Evolutionary conservation across 805 yeast genomes (phyloP).

Genomic region (Barnettozyma californica): DNA sequence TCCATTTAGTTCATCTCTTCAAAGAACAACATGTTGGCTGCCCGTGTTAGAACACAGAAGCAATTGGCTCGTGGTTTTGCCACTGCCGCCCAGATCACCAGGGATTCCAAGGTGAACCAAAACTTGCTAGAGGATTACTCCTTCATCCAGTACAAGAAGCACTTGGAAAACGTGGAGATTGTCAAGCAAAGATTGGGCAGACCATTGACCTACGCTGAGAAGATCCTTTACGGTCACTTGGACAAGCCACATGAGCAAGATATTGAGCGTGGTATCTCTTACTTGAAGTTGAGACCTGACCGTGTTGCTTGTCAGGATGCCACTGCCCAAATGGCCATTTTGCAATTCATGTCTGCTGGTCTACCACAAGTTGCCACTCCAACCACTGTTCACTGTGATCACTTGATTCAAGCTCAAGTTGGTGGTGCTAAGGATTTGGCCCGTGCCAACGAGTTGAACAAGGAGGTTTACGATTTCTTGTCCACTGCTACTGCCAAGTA

Average conservation of each 20-base stretch:
- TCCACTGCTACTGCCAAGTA: conserved; percentile 88
- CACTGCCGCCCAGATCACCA: conserved; percentile 37
- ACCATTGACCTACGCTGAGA: conserved; percentile 94
- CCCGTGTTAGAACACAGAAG: conserved; percentile 14
- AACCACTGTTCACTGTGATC: conserved; percentile 96
- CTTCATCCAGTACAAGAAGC: conserved; percentile 87
- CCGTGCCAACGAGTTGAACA: conserved; percentile 82
- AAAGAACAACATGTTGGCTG: conserved; percentile 11
- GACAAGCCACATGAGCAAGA: conserved; percentile 88
- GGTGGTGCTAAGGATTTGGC: conserved; percentile 85
- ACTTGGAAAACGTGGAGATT: conserved; percentile 80
- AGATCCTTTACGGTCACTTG: conserved; percentile 89
- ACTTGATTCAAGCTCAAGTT: conserved; percentile 90
- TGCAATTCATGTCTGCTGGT: conserved; percentile 96
- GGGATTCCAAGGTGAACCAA: conserved; percentile 73
- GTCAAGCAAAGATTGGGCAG: conserved; percentile 77
- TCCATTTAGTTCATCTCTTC: conserved; percentile 2
- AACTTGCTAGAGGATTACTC: conserved; percentile 79
- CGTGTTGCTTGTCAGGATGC: conserved; percentile 99
- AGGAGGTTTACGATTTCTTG: conserved; percentile 91
- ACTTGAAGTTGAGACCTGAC: conserved; percentile 93
- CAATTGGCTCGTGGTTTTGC: conserved; percentile 34
- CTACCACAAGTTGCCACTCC: conserved; percentile 90
- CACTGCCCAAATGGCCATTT: conserved; percentile 95
- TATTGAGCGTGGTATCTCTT: conserved; percentile 81